These are phyloP conservation scores for Pythium phragmitis DNA, from an alignment of 352 stramenopile genomes.

Conservation along the genomic window DNA sequence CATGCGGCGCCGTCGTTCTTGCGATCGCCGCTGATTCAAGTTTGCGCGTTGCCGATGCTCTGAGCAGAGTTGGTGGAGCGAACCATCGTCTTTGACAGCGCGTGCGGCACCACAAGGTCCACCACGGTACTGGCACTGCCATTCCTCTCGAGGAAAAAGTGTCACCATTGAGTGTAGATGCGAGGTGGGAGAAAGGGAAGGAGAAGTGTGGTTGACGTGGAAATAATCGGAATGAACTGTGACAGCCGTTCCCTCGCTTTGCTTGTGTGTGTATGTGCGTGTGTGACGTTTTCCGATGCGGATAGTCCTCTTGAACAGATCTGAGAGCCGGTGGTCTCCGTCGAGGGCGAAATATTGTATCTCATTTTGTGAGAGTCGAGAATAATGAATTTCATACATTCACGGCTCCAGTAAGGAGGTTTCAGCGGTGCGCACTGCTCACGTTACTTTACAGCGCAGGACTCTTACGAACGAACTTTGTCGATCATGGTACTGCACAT, in stretches of 20 bases:
- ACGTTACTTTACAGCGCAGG: not conserved
- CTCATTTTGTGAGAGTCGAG: not conserved
- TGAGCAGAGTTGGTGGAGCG: slow-evolving; percentile 58
- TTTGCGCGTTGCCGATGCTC: slow-evolving; percentile 63
- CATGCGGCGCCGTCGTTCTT: slow-evolving; percentile 34
- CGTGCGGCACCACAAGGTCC: slow-evolving; percentile 46
- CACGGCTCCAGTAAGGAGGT: not conserved
- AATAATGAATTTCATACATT: not conserved
- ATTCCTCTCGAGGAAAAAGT: slow-evolving; percentile 10
- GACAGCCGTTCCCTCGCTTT: not conserved
- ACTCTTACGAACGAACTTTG: too few relatives aligned
- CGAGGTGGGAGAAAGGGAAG: not conserved
- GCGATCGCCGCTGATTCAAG: slow-evolving; percentile 41
- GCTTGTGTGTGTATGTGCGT: not conserved
- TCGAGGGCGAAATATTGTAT: not conserved
- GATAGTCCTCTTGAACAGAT: not conserved
- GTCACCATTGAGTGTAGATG: not conserved
- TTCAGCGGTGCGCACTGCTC: not conserved
- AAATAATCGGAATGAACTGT: not conserved
- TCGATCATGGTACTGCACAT: too few relatives aligned
- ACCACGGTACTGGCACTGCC: slow-evolving; percentile 52
- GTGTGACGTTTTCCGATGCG: not conserved
- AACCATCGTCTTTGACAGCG: slow-evolving; percentile 51
- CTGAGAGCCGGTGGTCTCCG: not conserved
- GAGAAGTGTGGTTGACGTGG: not conserved